Evolutionary conservation across 495 filamentous ascomycete genomes (phyloP), one percentile per base, ranked within the genome.

Genomic region (Aspergillus hancockii): DNA sequence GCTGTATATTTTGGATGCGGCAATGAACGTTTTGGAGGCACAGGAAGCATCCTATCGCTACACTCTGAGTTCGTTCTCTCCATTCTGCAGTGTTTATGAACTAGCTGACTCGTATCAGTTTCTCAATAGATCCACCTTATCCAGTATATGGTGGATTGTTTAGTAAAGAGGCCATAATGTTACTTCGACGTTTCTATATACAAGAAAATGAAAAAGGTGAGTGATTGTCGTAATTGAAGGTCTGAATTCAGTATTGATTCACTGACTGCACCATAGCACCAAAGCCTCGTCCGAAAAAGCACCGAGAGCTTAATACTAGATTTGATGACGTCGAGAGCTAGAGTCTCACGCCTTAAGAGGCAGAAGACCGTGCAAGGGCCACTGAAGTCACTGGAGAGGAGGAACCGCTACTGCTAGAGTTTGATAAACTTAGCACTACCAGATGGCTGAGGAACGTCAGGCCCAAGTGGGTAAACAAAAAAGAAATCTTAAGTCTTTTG

Each of bases 11-110:
- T 90, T 71, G 95, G 94, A n/a, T 95, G 92, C 58, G 79, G 85
- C 49, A 98, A 98, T 75, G 94, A 97, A 66, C 88, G 93, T 47
- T 98, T 98, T 76, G 94, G 94, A 16, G 94, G 94, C 30, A 95
- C 90, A 45, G 94, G 95, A 8, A 93, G 94, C 36, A 93, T 98
- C 1, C 81, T 98, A 66, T 84, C 83, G 31, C 79, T 98, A 28
- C 92, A 97, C 71, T 84, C 85, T 43, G 91, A 93, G 83, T 90
- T 55, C 61, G 75, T 70, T 7, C 40, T 8, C 45, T 12, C 19
- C 31, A 21, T 23, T 52, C 23, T 49, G 50, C 21, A n/a, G 16
- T 16, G 13, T 55, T 22, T 9, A 13, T 10, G 32, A 49, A 22
- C 25, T 22, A 49, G 25, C 64, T 73, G 43, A 68, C 51, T 22